Evolutionary conservation across 495 filamentous ascomycete genomes (phyloP).

Genomic region (Astrocystis sublimbata): DNA sequence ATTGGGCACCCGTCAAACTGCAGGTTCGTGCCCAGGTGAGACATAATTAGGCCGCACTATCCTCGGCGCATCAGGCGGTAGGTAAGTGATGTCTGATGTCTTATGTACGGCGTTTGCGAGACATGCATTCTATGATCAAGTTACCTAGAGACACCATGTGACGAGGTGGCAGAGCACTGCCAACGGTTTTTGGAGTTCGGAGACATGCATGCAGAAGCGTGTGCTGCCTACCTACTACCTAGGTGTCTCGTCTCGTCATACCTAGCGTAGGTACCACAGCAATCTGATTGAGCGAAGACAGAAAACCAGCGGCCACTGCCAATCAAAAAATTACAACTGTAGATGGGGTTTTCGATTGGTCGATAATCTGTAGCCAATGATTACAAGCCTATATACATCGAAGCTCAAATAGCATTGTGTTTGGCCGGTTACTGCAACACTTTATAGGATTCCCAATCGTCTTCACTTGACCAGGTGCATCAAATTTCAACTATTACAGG

Average conservation of each 20-base stretch:
- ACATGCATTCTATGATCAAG: slow-evolving; percentile 5
- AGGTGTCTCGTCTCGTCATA: background rate
- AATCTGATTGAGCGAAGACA: slow-evolving; percentile 15
- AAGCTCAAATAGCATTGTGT: background rate
- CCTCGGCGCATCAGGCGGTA: slow-evolving; percentile 7
- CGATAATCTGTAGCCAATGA: no score
- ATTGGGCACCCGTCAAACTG: slow-evolving; percentile 35
- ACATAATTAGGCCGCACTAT: slow-evolving; percentile 33
- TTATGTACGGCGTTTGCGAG: slow-evolving; percentile 11
- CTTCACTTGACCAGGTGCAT: background rate
- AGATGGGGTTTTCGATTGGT: slow-evolving; percentile 28
- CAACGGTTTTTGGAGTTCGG: slow-evolving; percentile 4
- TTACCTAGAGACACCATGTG: slow-evolving; percentile 9
- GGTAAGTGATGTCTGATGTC: background rate
- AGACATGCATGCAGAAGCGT: background rate
- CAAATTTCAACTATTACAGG: slow-evolving; percentile 40
- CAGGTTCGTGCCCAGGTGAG: slow-evolving; percentile 31
- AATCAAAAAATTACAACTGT: slow-evolving; percentile 27
- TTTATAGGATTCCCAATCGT: background rate
- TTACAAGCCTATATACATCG: no score
- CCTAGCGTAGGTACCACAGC: background rate
- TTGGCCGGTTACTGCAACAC: background rate
- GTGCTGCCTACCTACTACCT: background rate
- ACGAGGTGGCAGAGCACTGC: background rate
- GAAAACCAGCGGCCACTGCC: slow-evolving; percentile 24